Evolutionary conservation across 2,329 filamentous ascomycete genomes (phyloP).

Genomic region (Ophiostoma tasmaniense): DNA sequence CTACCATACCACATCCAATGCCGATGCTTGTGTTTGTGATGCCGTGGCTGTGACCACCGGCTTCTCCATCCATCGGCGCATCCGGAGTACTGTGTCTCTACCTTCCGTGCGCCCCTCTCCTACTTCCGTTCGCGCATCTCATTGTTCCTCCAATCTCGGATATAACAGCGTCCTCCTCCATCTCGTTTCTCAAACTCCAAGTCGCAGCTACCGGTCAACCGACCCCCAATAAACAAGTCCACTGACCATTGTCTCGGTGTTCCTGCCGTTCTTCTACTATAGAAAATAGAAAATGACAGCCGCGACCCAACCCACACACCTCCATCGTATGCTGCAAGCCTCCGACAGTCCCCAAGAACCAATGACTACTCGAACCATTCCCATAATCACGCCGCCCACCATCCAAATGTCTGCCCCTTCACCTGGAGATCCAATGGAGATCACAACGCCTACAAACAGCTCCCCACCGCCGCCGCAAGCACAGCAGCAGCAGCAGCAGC

Average conservation of each 20-base stretch:
- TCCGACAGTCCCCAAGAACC: conserved; percentile 36
- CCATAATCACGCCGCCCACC: conserved; percentile 47
- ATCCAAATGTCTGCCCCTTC: conserved; percentile 52
- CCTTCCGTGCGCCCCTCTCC: neutral
- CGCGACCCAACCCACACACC: conserved; percentile 43
- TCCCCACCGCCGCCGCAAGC: conserved; percentile 32
- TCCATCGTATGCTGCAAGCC: conserved; percentile 33
- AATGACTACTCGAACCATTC: conserved; percentile 47
- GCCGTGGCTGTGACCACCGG: neutral
- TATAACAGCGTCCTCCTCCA: neutral
- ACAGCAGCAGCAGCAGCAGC: conserved; percentile 22
- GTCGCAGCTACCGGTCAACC: neutral
- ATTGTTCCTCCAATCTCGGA: neutral
- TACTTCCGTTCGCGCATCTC: neutral
- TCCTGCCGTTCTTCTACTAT: neutral
- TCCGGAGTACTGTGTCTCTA: neutral
- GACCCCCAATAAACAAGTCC: neutral
- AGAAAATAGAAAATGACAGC: conserved; percentile 39
- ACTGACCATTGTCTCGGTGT: neutral
- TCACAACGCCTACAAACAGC: conserved; percentile 45
- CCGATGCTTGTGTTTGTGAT: neutral
- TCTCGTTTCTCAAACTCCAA: neutral
- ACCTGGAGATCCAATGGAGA: conserved; percentile 53
- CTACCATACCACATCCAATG: neutral
- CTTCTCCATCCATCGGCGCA: conserved; percentile 1